These are phyloP conservation scores for Paecilomyces variotii DNA, from an alignment of 2,329 filamentous ascomycete genomes.

Conservation along the genomic window DNA sequence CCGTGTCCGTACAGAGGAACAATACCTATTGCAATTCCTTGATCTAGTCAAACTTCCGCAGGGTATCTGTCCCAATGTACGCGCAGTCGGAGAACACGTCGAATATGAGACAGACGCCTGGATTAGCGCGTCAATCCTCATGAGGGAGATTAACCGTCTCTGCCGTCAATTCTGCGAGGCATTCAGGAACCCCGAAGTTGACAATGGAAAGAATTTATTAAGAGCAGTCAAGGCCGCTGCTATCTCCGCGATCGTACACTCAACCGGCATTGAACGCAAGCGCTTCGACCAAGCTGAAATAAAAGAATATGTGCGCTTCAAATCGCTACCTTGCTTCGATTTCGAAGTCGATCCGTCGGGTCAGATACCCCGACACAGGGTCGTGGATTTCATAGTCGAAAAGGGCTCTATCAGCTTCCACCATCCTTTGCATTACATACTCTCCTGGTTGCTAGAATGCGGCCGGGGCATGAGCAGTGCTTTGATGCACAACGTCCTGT, in stretches of 20 bases:
- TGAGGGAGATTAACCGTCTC: slow-evolving; percentile 86
- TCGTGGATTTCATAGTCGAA: slow-evolving; percentile 84
- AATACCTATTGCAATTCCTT: slow-evolving; percentile 88
- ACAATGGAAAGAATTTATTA: slow-evolving; percentile 61
- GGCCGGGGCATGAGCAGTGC: slow-evolving; percentile 66
- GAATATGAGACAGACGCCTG: slow-evolving; percentile 98
- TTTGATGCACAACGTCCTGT: slow-evolving; percentile 60
- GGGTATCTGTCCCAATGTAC: slow-evolving; percentile 88
- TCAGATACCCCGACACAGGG: slow-evolving; percentile 48
- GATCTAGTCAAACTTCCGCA: slow-evolving; percentile 95
- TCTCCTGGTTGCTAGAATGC: slow-evolving; percentile 92
- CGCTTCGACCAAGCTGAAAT: slow-evolving; percentile 83
- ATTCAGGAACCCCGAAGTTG: slow-evolving; percentile 62
- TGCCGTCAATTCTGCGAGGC: slow-evolving; percentile 83
- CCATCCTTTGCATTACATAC: slow-evolving; percentile 88
- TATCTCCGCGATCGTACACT: slow-evolving; percentile 79
- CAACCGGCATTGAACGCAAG: slow-evolving; percentile 76
- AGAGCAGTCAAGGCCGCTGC: slow-evolving; percentile 59
- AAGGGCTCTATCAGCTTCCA: slow-evolving; percentile 93
- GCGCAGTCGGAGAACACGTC: slow-evolving; percentile 89
- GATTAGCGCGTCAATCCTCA: slow-evolving; percentile 93
- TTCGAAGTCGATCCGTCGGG: slow-evolving; percentile 53
- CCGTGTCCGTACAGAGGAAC: slow-evolving; percentile 69
- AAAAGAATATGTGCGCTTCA: slow-evolving; percentile 78
- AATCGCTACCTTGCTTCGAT: slow-evolving; percentile 67